These are phyloP conservation scores for Skeletonema menzelii DNA, from an alignment of 108 stramenopile species.

Conservation along the genomic window DNA sequence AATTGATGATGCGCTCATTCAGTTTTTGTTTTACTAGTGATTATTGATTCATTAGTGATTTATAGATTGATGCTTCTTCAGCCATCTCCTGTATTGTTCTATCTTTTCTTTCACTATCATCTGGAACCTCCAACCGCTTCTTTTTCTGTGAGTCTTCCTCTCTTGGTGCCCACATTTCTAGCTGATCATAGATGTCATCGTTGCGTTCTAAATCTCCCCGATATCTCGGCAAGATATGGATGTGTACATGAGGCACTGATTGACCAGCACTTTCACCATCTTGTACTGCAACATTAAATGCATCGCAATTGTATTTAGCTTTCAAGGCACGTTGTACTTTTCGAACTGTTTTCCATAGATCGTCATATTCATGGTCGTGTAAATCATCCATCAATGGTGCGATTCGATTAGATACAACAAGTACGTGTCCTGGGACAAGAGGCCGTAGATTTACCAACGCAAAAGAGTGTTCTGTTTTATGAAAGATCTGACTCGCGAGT, in stretches of 20 bases:
- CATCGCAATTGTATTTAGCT: slow-evolving; percentile 52
- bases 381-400: slow-evolving; percentile 67
- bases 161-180: slow-evolving; percentile 83
- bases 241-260: slow-evolving; percentile 89
- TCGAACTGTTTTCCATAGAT: slow-evolving; percentile 79
- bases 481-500: slow-evolving; percentile 62
- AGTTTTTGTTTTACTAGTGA: neutral
- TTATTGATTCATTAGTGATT: slow-evolving; percentile 25
- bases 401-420: slow-evolving; percentile 66
- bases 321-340: slow-evolving; percentile 67
- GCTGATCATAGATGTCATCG: slow-evolving; percentile 84
- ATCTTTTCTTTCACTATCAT: slow-evolving; percentile 76
- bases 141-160: slow-evolving; percentile 43
- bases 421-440: slow-evolving; percentile 88
- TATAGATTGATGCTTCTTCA: slow-evolving; percentile 70
- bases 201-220: slow-evolving; percentile 76
- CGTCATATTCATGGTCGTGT: slow-evolving; percentile 69
- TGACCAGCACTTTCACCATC: slow-evolving; percentile 87
- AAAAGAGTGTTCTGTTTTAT: slow-evolving; percentile 41
- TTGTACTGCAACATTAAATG: slow-evolving; percentile 90
- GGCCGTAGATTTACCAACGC: slow-evolving; percentile 92
- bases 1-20: neutral
- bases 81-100: slow-evolving; percentile 79
- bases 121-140: slow-evolving; percentile 64
- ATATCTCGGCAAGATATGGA: slow-evolving; percentile 84